Conservation (phyloP, 2,329 filamentous ascomycete species). For the Westerdykella ornata region DNA sequence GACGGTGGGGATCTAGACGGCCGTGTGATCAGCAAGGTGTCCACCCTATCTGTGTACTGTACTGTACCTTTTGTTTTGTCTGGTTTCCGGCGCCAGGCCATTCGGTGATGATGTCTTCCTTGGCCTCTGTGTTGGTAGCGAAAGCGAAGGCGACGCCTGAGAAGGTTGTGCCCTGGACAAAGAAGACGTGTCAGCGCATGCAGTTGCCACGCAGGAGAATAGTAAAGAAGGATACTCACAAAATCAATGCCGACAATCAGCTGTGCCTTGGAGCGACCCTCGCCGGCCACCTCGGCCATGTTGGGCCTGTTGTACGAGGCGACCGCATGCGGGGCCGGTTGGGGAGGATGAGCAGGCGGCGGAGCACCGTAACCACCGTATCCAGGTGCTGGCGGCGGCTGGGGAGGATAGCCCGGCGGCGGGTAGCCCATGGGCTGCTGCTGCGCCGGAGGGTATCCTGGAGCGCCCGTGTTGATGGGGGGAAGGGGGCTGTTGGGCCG, state of each 20-base stretch:
- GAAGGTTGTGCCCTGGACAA: conserved; percentile 79
- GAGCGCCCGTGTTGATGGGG: conserved; percentile 49
- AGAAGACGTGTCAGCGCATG: conserved; percentile 9
- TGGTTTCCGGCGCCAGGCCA: conserved; percentile 97
- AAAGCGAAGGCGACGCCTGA: conserved; percentile 91
- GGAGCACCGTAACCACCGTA: conserved; percentile 29
- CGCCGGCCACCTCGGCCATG: conserved; percentile 70
- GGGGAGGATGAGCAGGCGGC: conserved; percentile 18
- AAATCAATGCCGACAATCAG: conserved; percentile 99
- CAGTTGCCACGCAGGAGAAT: conserved; percentile 29
- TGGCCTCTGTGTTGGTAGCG: conserved; percentile 92
- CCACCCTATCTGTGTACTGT: neutral
- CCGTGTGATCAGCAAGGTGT: neutral
- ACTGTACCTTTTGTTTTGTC: conserved; percentile 88
- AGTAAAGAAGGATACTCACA: conserved; percentile 47
- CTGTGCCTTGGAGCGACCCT: conserved; percentile 86
- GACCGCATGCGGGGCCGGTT: conserved; percentile 28
- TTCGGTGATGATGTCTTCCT: conserved; percentile 98
- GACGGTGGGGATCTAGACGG: conserved; percentile 86
- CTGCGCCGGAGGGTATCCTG: conserved; percentile 43
- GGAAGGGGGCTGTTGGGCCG: conserved; percentile 49
- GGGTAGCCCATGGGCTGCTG: conserved; percentile 41
- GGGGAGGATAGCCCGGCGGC: conserved; percentile 42
- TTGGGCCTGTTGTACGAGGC: conserved; percentile 28
- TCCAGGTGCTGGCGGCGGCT: conserved; percentile 25